phyloP scores from a whole-genome alignment of 1,284 basidiomycete species.

The Kwoniella shivajii region DNA sequence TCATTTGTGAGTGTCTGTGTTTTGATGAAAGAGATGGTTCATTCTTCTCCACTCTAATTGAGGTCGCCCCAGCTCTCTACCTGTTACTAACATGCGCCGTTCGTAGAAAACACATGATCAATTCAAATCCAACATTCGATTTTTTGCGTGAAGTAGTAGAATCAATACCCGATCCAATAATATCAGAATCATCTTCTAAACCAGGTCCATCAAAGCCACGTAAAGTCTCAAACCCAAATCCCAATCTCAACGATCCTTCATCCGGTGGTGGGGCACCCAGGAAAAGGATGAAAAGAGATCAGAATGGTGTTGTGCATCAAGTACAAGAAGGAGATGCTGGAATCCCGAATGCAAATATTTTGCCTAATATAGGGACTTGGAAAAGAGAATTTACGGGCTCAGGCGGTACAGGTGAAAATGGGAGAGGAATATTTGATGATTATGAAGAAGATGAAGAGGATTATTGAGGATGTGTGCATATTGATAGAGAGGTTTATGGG shows the following conservation, averaged over 20 bases:
- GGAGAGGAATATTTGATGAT: conserved; percentile 48
- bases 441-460: conserved; percentile 52
- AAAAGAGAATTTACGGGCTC: conserved; percentile 62
- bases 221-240: conserved; percentile 14
- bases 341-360: conserved; percentile 1
- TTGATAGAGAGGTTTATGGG: neutral
- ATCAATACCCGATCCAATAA: conserved; percentile 77
- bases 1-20: conserved; percentile 89
- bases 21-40: no score
- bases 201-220: conserved; percentile 13
- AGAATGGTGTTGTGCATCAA: neutral
- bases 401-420: conserved; percentile 46
- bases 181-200: conserved; percentile 18
- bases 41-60: no score
- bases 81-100: no score
- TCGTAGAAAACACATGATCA: conserved; percentile 95
- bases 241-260: neutral
- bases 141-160: conserved; percentile 96
- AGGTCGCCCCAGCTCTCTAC: no score
- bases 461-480: conserved; percentile 23
- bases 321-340: conserved; percentile 12
- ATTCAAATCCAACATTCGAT: conserved; percentile 86
- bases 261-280: neutral
- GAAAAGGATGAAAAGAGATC: conserved; percentile 50
- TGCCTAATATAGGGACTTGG: conserved; percentile 47